Base-by-base conservation (phyloP, 2,329 filamentous ascomycete species). In the Fusarium subtropicale region DNA sequence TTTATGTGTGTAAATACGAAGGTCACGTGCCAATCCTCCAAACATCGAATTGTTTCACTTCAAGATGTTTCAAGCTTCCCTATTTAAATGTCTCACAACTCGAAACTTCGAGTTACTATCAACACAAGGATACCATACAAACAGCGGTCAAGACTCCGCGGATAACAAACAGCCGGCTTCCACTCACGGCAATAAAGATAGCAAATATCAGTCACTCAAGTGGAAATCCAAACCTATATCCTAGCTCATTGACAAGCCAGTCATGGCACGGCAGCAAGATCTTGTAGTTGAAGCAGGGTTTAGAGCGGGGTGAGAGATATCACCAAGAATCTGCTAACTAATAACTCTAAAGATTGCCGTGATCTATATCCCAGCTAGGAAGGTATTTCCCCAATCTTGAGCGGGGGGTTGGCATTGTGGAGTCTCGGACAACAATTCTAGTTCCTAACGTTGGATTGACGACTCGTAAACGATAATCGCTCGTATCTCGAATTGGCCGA, bases 261-360 rank as follows among this genome's bases (percentile, higher is more conserved):
- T n/a, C 24, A 39, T 28, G 8, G 2, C 9, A 26, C 7, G n/a
- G 33, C 16, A 39, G 28, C 36, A 39, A 36, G 33, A 20, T 38
- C 12, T 51, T 12, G 48, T 46, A 51, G 22, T 39, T 38, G 7
- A 39, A 28, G 18, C 24, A 39, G 48, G 47, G 26, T 44, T 53
- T 33, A n/a, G 13, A 46, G 59, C 60, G 60, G 60, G 60, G 60
- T 44, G 51, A 50, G 10, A 12, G 28, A 55, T 22, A 38, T 39
- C 33, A 15, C 39, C 24, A 62, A 10, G 33, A 20, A 4, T 16
- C 41, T 9, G 24, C 52, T 51, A 42, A 54, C 28, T 28, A 47
- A 60, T 54, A 54, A 65, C 62, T 44, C 31, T 66, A 60, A 54
- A 44, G 54, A 65, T 59, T 60, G 51, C 28, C 60, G 65, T 60